Evolutionary conservation across 2,329 filamentous ascomycete species (phyloP), one percentile per base, ranked within the genome.

Genomic region (Erysiphe pulchra): DNA sequence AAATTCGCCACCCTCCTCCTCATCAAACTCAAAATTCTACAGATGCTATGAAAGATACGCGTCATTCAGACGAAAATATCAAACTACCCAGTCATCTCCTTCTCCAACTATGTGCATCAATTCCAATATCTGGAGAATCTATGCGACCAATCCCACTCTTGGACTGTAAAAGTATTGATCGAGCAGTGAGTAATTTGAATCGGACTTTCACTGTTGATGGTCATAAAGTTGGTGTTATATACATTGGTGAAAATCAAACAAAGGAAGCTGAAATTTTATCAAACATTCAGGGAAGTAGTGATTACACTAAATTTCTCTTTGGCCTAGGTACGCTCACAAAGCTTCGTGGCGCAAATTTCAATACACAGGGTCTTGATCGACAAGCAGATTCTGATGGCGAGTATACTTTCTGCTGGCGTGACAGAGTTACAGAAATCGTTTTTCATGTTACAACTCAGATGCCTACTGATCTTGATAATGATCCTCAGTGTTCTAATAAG

Each of bases 401-500:
- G 55, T 84, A 80, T 59, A 84, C 86, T 0, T 86, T 87, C 57
- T 87, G 83, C 55, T 98, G 90, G 86, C 80, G 86, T 49, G 90
- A 95, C 59, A 73, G 86, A 39, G 84, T 94, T 47, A 90, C 86
- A 5, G 90, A 95, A 59, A 81, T 98, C 40, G 79, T 95, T 30
- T 98, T 92, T 61, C 90, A 95, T 58, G 78, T 95, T 46, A 84
- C 82, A 5, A 98, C 87, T 4, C 85, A 95, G 69, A 98, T 98
- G 90, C 90, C 90, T 1, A 93, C 84, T 10, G 73, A 92, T 56
- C 65, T 78, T 13, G 75, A 84, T 46, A 69, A 73, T 30, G 85
- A 93, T 54, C 73, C 79, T 10, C 70, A 74, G 50, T 84, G 79
- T 56, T 76, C 78, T 50, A 70, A 75, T 59, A 98, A 98, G 65